Conservation (phyloP, 257 asterid species). For the Coffea eugenioides region DNA sequence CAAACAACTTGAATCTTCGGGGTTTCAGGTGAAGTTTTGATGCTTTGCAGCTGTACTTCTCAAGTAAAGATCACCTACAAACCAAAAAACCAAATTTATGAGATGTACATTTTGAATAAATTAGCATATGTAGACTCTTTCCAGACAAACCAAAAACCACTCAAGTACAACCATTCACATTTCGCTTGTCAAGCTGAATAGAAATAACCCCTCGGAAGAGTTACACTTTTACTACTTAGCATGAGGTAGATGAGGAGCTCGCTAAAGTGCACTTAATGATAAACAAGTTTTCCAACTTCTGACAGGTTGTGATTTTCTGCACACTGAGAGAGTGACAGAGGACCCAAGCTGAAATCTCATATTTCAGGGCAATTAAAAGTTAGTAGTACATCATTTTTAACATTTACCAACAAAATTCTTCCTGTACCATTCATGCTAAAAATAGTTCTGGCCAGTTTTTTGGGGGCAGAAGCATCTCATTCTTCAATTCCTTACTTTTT, state of each 20-base stretch:
- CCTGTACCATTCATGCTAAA: neutral
- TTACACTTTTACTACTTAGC: neutral
- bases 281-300: conserved; percentile 6
- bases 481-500: neutral
- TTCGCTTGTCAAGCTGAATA: neutral
- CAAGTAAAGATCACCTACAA: conserved; percentile 96
- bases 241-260: neutral
- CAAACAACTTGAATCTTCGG: conserved; percentile 88
- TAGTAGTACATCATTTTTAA: neutral
- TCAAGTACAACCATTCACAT: neutral
- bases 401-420: neutral
- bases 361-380: neutral
- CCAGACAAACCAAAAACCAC: neutral
- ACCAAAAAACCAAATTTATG: conserved; percentile 5
- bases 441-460: neutral
- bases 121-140: neutral
- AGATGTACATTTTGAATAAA: conserved; percentile 16
- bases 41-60: conserved; percentile 97
- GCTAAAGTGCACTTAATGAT: neutral
- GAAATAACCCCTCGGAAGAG: neutral
- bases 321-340: neutral
- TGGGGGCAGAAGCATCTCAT: neutral
- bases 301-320: neutral
- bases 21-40: conserved; percentile 99
- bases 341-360: neutral